Evolutionary conservation across 139 green algal species (phyloP).

Genomic region (Tetratostichococcus sp.): DNA sequence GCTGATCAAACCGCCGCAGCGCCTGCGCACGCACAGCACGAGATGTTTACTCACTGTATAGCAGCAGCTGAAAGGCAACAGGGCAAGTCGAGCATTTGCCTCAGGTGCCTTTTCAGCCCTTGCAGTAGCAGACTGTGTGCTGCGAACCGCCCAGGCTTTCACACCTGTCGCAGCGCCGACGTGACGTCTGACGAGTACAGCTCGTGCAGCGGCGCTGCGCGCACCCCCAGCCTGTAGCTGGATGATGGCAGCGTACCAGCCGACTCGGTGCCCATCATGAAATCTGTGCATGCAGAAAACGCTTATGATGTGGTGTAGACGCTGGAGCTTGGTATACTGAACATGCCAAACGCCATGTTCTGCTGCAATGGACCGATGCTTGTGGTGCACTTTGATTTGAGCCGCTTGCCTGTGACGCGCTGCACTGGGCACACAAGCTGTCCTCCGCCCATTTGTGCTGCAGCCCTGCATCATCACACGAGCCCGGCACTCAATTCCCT

Average conservation of each 20-base stretch:
- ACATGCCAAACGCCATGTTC: too few relatives aligned
- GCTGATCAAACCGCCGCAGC: slow-evolving; percentile 46
- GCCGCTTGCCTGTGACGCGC: slow-evolving; percentile 25
- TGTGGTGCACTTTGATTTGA: too few relatives aligned
- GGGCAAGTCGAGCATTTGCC: too few relatives aligned
- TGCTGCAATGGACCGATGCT: too few relatives aligned
- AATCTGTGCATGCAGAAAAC: slow-evolving; percentile 40
- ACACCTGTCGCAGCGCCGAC: slow-evolving; percentile 33
- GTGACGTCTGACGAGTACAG: slow-evolving; percentile 65
- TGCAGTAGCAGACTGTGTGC: too few relatives aligned
- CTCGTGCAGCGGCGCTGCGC: slow-evolving; percentile 44
- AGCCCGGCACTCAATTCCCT: too few relatives aligned
- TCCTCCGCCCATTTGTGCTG: slow-evolving; percentile 59
- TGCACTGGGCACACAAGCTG: slow-evolving; percentile 67
- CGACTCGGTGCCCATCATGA: slow-evolving; percentile 38
- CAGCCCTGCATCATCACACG: slow-evolving; percentile 23
- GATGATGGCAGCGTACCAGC: slow-evolving; percentile 42
- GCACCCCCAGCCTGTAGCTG: slow-evolving; percentile 74
- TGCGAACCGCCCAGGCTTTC: too few relatives aligned
- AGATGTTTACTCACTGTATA: too few relatives aligned
- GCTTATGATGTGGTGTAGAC: too few relatives aligned
- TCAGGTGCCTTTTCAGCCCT: too few relatives aligned
- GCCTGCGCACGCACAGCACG: slow-evolving; percentile 16
- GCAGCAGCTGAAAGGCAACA: background rate
- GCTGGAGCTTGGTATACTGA: too few relatives aligned